Conservation (phyloP, 2,329 filamentous ascomycete genomes). For the Bipolaris bicolor region DNA sequence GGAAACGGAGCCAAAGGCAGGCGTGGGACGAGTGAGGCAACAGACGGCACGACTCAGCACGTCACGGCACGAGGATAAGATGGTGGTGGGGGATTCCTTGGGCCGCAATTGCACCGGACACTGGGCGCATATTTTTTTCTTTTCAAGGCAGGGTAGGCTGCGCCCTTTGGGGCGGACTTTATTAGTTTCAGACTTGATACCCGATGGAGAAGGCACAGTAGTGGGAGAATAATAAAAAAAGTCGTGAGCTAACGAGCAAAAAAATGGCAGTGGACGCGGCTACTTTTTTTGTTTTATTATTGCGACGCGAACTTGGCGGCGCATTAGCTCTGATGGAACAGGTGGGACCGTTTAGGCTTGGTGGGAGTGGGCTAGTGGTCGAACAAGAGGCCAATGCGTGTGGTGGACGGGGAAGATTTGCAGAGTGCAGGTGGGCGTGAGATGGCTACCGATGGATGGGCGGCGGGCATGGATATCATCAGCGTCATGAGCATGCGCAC, state of each 20-base stretch:
- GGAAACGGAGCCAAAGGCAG: neutral
- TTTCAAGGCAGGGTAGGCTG: neutral
- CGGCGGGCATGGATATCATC: neutral
- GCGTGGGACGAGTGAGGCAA: neutral
- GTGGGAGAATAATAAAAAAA: neutral
- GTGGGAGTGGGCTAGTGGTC: neutral
- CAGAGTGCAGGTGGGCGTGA: neutral
- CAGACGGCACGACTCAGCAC: neutral
- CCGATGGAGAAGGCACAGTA: neutral
- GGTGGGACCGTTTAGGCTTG: conserved; percentile 4
- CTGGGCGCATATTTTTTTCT: neutral
- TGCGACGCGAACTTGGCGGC: conserved; percentile 2
- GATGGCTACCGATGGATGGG: neutral
- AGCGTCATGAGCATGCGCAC: neutral
- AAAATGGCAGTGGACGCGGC: no score
- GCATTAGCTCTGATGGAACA: neutral
- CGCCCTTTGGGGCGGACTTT: neutral
- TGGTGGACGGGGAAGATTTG: conserved; percentile 2
- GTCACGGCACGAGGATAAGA: neutral
- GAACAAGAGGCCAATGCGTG: conserved; percentile 5
- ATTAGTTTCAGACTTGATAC: neutral
- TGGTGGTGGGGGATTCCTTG: conserved; percentile 1
- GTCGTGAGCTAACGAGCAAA: no score
- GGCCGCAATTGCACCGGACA: conserved; percentile 3
- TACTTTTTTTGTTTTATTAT: neutral